A percentile compares a stretch with the other conserved stretches of the same genome.
Evolutionary conservation across 169 alveolate genomes (phyloP).

Genomic region (Plasmodium fragile): DNA sequence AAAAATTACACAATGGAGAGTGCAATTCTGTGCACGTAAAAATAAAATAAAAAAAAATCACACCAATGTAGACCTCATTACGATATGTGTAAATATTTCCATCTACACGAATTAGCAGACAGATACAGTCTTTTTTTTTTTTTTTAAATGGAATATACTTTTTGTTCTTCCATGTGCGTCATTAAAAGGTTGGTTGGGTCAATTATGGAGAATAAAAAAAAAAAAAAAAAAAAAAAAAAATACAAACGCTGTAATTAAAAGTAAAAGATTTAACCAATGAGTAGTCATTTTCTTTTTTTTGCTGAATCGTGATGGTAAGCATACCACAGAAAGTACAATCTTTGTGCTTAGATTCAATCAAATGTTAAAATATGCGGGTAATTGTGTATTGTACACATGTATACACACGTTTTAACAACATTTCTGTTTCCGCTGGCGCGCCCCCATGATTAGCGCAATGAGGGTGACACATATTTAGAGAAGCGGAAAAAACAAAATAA

Average conservation of each 20-base stretch:
- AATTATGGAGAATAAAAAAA: background rate
- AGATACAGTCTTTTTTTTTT: constrained; percentile 11
- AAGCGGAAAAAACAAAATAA: background rate
- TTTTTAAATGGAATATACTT: background rate
- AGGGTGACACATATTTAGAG: constrained; percentile 14
- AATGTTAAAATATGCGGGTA: background rate
- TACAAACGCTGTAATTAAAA: background rate
- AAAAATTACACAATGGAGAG: constrained; percentile 7
- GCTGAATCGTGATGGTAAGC: background rate
- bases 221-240: constrained; percentile 9
- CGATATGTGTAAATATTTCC: constrained; percentile 17
- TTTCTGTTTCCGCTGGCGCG: background rate
- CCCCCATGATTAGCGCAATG: background rate
- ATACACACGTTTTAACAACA: background rate
- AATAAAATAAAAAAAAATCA: background rate
- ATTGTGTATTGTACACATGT: background rate
- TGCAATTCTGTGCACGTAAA: constrained; percentile 69
- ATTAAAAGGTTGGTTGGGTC: background rate
- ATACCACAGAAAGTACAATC: background rate
- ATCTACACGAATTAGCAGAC: background rate
- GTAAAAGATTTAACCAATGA: constrained; percentile 3
- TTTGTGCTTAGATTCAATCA: background rate
- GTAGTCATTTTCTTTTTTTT: background rate
- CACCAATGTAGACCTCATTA: constrained; percentile 2
- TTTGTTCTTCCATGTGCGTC: background rate